These are phyloP conservation scores for Eucalyptus polyanthemos DNA, from an alignment of 345 rosid species.

Conservation along the genomic window DNA sequence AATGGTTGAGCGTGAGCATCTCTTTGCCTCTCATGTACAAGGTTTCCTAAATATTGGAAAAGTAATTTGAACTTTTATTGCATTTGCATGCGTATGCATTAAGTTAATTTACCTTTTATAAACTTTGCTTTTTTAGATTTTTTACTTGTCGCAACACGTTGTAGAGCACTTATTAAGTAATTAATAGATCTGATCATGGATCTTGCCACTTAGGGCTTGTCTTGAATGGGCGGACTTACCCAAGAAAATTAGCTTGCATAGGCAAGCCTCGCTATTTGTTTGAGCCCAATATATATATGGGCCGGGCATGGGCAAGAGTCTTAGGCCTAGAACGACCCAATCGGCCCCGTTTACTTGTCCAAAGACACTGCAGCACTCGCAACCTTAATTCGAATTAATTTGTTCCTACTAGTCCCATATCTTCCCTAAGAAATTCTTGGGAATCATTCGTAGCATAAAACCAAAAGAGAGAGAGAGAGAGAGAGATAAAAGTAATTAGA, in stretches of 20 bases:
- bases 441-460: no score
- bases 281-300: background rate
- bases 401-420: background rate
- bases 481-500: no score
- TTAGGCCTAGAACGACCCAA: background rate
- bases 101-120: no score
- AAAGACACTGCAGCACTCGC: background rate
- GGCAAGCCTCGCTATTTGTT: background rate
- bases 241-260: background rate
- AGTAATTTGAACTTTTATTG: no score
- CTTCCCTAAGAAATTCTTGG: background rate
- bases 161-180: background rate
- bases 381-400: no score
- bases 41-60: background rate
- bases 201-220: fast-evolving
- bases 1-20: no score
- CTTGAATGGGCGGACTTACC: background rate
- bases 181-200: background rate
- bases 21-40: no score
- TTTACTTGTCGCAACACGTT: background rate
- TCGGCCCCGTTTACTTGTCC: background rate
- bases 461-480: fast-evolving
- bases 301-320: background rate
- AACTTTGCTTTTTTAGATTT: no score
- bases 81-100: no score